These are phyloP conservation scores for Alternaria viburni DNA, from an alignment of 2,329 filamentous ascomycete genomes.

Conservation along the genomic window DNA sequence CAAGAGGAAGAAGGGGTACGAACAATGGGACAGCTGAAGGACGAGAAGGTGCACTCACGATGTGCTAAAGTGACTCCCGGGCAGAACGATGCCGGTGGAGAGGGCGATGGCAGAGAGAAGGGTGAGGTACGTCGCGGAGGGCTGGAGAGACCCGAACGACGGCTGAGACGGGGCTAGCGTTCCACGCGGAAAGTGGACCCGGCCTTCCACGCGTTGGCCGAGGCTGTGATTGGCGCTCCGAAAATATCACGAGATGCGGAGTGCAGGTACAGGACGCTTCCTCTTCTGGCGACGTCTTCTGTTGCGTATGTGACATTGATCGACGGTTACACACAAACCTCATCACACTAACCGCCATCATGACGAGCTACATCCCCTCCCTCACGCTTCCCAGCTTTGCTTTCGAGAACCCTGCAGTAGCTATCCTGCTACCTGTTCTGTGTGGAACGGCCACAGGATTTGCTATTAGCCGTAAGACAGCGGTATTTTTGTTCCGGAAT, in stretches of 20 bases:
- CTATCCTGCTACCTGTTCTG: conserved; percentile 76
- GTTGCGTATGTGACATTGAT: not conserved
- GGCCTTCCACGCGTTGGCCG: conserved; percentile 19
- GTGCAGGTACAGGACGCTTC: conserved; percentile 1
- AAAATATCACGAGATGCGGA: conserved; percentile 14
- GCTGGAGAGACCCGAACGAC: conserved; percentile 17
- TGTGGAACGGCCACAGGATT: conserved; percentile 77
- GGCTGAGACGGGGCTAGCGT: conserved; percentile 31
- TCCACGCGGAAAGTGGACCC: conserved; percentile 30
- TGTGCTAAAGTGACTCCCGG: conserved; percentile 39
- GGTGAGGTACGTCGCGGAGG: conserved; percentile 28
- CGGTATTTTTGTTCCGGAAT: not conserved
- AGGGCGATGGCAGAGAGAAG: conserved; percentile 32
- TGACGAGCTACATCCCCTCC: conserved; percentile 82
- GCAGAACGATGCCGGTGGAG: conserved; percentile 29
- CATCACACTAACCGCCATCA: conserved; percentile 53
- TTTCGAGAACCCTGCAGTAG: conserved; percentile 74
- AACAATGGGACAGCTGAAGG: conserved; percentile 37
- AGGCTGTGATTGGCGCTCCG: conserved; percentile 24
- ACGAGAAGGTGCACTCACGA: conserved; percentile 49
- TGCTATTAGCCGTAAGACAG: conserved; percentile 65
- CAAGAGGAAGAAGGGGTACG: conserved; percentile 33
- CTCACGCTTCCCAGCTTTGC: conserved; percentile 74
- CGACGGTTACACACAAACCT: not conserved
- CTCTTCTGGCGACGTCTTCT: not conserved